Evolutionary conservation across 164 flowering plant genomes (phyloP), one percentile per base, ranked within the genome.

Genomic region (Berberis vulgaris): DNA sequence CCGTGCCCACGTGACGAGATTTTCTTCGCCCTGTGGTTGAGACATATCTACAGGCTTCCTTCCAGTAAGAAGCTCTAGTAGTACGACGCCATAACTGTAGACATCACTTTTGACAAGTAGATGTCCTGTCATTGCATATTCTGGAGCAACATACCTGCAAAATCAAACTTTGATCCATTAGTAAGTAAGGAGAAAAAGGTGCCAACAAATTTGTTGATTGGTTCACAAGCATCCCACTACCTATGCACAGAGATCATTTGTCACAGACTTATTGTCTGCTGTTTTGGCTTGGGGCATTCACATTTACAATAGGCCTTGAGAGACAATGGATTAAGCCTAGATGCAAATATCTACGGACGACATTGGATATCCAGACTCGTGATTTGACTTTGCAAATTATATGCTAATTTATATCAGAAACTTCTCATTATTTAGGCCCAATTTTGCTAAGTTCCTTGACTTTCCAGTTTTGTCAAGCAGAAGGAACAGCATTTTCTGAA

Each of bases 1-100:
- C 0, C 97, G 91, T 38, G 98, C 97, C 97, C 98, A 89, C 1
- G 96, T 88, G 9, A 92, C 98, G 1, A 92, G 86, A 74, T 89
- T 92, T 77, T 89, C 96, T 71, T 86, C 88, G 74, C 98, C 96
- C 57, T 67, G 86, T 70, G 96, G 79, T 69, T 85, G 96, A 56
- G 90, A 80, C 98, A 93, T 89, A 71, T 93, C 98, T 11, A 93
- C 91, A 7, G 98, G 97, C 62, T 81, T 83, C 73, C 91, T 82
- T 45, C 98, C 97, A 0, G 97, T 71, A 12, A 93, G 83, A 77
- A 93, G 94, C 75, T 90, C 98, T 50, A 92, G 80, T 47, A 92
- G 76, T 59, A 92, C 98, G 44, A 92, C 98, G 9, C 98, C 98
- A 65, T 85, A 92, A 67, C 98, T 92, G 62, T 92, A 92, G 6